Evolutionary conservation across 2,329 filamentous ascomycete genomes (phyloP), one percentile per base, ranked within the genome.

Genomic region (Apiospora phragmitis): DNA sequence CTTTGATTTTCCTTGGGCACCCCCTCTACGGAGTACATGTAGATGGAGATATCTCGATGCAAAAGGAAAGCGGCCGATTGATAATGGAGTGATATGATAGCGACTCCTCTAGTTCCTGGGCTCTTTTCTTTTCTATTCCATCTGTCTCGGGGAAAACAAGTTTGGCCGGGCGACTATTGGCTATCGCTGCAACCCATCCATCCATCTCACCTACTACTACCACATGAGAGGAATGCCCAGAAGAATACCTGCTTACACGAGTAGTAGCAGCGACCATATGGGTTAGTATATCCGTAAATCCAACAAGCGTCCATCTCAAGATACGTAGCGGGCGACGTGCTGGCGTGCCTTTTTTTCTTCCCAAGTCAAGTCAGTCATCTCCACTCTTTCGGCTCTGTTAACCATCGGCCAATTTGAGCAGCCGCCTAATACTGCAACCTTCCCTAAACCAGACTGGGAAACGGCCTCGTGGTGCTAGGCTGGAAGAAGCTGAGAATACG

Each of bases 401-500:
- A 62, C 55, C 32, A 62, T 38, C 55, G 55, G 55, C 32, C 55
- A 62, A 38, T 62, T 62, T 62, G 32, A 12, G 32, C 55, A 38
- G 18, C 55, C 21, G 21, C 6, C 55, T 62, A 38, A 62, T 38
- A n/a, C 32, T 62, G 55, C 55, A 62, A 62, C 55, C 55, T 24
- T 62, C 21, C 32, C 55, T 62, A 62, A 38, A n/a, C 55, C 32
- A 62, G 55, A 62, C 32, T 62, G 55, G 55, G 55, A 62, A 62
- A 62, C 55, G 55, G 32, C 32, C 9, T 62, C 32, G 32, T 38
- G 32, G 55, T n/a, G 55, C 55, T 62, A 62, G 55, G 21, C 55
- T 62, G 55, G 55, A 38, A 38, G 21, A 16, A 1, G 42, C 21
- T 38, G 55, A 38, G 55, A 29, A 29, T 24, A 49, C 21, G 45